Evolutionary conservation across 2,329 filamentous ascomycete species (phyloP).

Genomic region (Fonsecaea pugnacius): DNA sequence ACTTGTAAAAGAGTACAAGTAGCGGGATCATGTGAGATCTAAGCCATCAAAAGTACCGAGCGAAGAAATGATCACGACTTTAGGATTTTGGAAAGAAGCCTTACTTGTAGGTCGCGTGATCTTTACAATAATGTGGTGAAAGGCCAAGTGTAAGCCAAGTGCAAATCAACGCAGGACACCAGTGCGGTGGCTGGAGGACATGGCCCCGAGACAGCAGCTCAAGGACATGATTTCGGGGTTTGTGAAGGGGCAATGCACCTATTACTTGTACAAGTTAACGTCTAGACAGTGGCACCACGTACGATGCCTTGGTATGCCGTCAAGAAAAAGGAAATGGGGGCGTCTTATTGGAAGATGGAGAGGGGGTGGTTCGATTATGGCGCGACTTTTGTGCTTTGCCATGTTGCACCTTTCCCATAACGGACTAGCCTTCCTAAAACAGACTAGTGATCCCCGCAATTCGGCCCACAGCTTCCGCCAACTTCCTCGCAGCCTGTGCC

Average conservation of each 20-base stretch:
- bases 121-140: not conserved
- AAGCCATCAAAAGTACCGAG: not conserved
- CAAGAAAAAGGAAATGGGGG: not conserved
- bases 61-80: not conserved
- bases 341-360: not conserved
- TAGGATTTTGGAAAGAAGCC: not conserved
- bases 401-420: not conserved
- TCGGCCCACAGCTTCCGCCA: not conserved
- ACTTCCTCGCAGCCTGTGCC: not conserved
- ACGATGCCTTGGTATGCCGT: not conserved
- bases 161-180: not conserved
- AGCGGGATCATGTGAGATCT: slow-evolving; percentile 1
- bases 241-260: not conserved
- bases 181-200: slow-evolving; percentile 1
- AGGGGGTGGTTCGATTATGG: not conserved
- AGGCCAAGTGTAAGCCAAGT: not conserved
- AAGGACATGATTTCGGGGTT: not conserved
- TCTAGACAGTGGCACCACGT: not conserved
- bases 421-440: not conserved
- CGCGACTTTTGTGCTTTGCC: not conserved
- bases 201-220: not conserved
- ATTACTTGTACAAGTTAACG: not conserved
- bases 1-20: not conserved
- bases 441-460: not conserved
- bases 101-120: not conserved